These are phyloP conservation scores for Stachybotrys elegans DNA, from an alignment of 2,329 filamentous ascomycete species.

Conservation along the genomic window DNA sequence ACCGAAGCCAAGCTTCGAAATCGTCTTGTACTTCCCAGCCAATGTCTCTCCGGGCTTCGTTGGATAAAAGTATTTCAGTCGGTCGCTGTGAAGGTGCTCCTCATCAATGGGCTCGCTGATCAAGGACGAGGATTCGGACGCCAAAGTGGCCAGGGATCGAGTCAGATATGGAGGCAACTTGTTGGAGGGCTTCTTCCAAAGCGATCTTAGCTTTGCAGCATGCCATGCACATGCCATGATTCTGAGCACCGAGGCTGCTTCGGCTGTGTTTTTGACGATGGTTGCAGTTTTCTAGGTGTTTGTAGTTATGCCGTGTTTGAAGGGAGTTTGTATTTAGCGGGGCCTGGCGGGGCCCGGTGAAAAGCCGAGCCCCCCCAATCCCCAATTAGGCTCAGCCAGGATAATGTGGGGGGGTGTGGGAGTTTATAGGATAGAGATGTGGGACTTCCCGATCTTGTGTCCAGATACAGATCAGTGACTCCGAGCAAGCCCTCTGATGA, in stretches of 20 bases:
- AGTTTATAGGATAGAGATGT: too few relatives aligned
- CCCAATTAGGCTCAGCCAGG: too few relatives aligned
- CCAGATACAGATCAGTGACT: too few relatives aligned
- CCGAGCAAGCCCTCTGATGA: too few relatives aligned
- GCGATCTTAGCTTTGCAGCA: neutral
- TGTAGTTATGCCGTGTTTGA: too few relatives aligned
- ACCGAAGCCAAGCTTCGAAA: constrained; percentile 30
- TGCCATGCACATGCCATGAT: neutral
- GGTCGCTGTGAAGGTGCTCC: constrained; percentile 9
- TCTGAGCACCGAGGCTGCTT: too few relatives aligned
- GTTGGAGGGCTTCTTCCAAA: neutral
- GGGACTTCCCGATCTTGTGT: too few relatives aligned
- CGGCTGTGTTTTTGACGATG: neutral
- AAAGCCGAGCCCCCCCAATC: too few relatives aligned
- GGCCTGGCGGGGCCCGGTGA: too few relatives aligned
- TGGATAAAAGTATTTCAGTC: constrained; percentile 10
- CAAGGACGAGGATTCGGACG: neutral
- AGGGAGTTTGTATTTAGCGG: too few relatives aligned
- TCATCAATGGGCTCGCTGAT: constrained; percentile 14
- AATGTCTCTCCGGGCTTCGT: constrained; percentile 20
- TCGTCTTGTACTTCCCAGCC: constrained; percentile 26
- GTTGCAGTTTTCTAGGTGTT: neutral
- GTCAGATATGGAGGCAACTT: neutral
- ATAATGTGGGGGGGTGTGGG: too few relatives aligned
- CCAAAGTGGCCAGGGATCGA: neutral